Base-by-base conservation (phyloP, 345 rosid species). In the Eucalyptus curtisii region DNA sequence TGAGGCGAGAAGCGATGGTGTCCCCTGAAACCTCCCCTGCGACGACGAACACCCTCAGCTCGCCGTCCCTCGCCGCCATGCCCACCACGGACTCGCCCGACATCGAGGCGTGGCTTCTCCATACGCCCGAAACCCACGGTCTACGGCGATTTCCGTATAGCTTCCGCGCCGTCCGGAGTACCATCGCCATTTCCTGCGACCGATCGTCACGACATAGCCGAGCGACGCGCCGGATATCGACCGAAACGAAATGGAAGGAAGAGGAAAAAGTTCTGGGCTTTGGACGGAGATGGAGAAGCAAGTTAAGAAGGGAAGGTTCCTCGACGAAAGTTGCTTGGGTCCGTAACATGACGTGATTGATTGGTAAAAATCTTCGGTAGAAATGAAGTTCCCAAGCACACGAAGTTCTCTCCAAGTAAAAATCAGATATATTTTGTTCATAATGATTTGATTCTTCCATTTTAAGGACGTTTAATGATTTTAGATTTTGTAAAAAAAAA, bases 21-120 rank as follows among this genome's bases (percentile, higher is more conserved):
- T 98, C 99, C 45, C 99, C 99, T 49, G 99, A 96, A 88, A 96
- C 98, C 91, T 98, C 99, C 19, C 99, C 99, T 27, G 99, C 93
- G 85, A 96, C 95, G 71, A 96, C 81, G 91, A 96, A 97, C 59
- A 95, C 94, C 59, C 97, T 96, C 14, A 98, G 93, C 92, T 98
- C 99, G 27, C 96, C 98, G 85, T 95, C 97, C 55, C 87, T 90
- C 64, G 88, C 89, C 30, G 96, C 98, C 68, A n/a, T 89, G 6
- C 94, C 96, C 15, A 91, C 61, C 48, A 95, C 89, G 10, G 93
- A 37, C 87, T 87, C 91, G 89, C 94, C 91, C 80, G 92, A 90
- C 85, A 90, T 87, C n/a, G 96, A 93, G 88, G 88, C 88, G 57
- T 13, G 50, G 89, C 71, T 11, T 14, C 57, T 64, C 87, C 84